Base-by-base conservation (phyloP, 441 rosid species). In the Cnidoscolus chayamansa region DNA sequence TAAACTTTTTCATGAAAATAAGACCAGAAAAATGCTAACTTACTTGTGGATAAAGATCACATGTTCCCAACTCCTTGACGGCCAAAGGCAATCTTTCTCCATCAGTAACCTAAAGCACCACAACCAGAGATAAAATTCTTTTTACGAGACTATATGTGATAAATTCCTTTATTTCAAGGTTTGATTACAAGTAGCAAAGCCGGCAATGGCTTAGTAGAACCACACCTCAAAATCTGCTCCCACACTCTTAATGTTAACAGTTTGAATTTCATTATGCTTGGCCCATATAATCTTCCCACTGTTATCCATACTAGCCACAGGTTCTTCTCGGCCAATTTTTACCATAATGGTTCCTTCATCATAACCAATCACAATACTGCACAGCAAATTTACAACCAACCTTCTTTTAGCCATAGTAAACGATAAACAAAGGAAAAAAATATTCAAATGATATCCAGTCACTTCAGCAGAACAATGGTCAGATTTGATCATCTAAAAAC, bases 271-370 rank as follows among this genome's bases (percentile, higher is more conserved):
- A 84, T 95, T 95, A 82, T 95, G 99, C 81, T 91, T 95, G 31
- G 99, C 98, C 99, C 99, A 95, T 78, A 95, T 93, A 78, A 95
- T 90, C 82, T 91, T 95, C 73, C 99, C 99, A 82, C 97, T 89
- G 82, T 84, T 91, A 81, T 96, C 99, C 99, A 96, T 96, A 77
- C 99, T 96, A 69, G 98, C 97, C 57, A 96, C 97, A 74, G 99
- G 99, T 71, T 84, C 91, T 86, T 96, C 98, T 70, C 94, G 90
- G 54, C 98, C 99, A 73, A 96, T 86, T 88, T 96, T 93, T 70
- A 96, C 97, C 97, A 96, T 89, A 77, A 93, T 90, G 74, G 94
- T 90, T 78, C 98, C 99, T 84, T 96, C 98, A 72, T 96, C 99
- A 80, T 91, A 96, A 72, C 99, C 99, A 83, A 93, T 89, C 71